Evolutionary conservation across 768 basidiomycete species (phyloP), one percentile per base, ranked within the genome.

Genomic region (Tulasnella sp.): DNA sequence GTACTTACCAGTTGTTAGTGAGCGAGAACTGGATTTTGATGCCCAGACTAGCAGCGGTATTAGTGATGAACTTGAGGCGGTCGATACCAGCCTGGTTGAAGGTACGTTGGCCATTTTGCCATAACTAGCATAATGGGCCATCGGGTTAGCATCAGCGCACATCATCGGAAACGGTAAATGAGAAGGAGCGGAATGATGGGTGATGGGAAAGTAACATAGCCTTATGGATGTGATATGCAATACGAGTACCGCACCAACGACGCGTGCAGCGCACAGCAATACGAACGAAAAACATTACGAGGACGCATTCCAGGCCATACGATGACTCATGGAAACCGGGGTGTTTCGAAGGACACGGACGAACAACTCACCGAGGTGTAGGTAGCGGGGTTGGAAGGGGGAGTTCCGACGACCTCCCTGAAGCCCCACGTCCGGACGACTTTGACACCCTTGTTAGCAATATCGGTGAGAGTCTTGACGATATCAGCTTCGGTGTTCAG

Each of bases 1-100:
- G 25, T 19, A 45, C 59, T 17, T 43, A 39, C 60, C 60, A 61
- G 48, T 61, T 61, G 60, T 61, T 61, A 14, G 60, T 57, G 21
- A 60, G 32, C 4, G 55, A 21, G 5, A 60, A 2, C 12, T 46
- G 35, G 40, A 61, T 31, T 2, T 61, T 41, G 23, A 61, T 50
- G 14, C 49, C 56, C 34, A 19, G 32, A 37, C 15, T 27, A 15
- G 50, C 25, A 8, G 60, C 60, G 15, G 29, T 29, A 49, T 34
- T 32, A 7, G 58, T 31, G 40, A 61, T 51, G 39, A 51, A 19
- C 19, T 61, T 50, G 32, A 60, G 23, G 9, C 54, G 54, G 25
- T 45, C 54, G 23, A 60, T 11, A 35, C 59, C 59, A 6, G 37
- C 48, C 31, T 57, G 41, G 60, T 57, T 61, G 56, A 37, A 40